Percentiles rank a stretch among this genome's conserved stretches.
phyloP scores from a whole-genome alignment of 108 stramenopile species.

The Nitzschia putrida region DNA sequence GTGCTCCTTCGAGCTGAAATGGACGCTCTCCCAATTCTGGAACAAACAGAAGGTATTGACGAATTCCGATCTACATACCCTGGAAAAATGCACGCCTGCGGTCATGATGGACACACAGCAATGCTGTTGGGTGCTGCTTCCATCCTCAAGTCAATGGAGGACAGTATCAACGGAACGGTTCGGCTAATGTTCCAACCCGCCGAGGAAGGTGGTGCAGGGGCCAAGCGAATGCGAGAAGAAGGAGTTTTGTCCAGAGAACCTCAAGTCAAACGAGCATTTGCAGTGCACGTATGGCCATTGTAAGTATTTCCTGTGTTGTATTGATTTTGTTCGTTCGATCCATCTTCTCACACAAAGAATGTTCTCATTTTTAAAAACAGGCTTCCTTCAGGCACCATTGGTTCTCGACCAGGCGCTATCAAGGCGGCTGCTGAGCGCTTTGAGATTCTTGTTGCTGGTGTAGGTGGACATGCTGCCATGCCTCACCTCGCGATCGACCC shows the following conservation, averaged over 20 bases:
- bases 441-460: slow-evolving; percentile 73
- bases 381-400: slow-evolving; percentile 67
- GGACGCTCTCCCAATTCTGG: slow-evolving; percentile 90
- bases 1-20: slow-evolving; percentile 90
- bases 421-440: slow-evolving; percentile 85
- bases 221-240: slow-evolving; percentile 87
- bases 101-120: slow-evolving; percentile 92
- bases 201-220: slow-evolving; percentile 92
- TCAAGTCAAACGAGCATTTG: slow-evolving; percentile 71
- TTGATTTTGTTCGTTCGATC: neutral
- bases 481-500: slow-evolving; percentile 86
- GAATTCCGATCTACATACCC: slow-evolving; percentile 52
- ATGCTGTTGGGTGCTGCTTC: slow-evolving; percentile 86
- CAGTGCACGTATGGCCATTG: slow-evolving; percentile 83
- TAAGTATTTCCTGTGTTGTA: neutral
- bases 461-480: slow-evolving; percentile 94
- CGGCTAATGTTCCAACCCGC: slow-evolving; percentile 78
- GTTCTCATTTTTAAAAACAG: neutral
- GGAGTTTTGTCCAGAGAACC: slow-evolving; percentile 69
- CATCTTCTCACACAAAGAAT: neutral
- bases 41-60: slow-evolving; percentile 54
- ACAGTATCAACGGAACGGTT: slow-evolving; percentile 61
- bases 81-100: slow-evolving; percentile 93
- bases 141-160: slow-evolving; percentile 60
- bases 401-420: slow-evolving; percentile 79